phyloP scores from a whole-genome alignment of 2,329 filamentous ascomycete species.

The Colletotrichum somersetense region DNA sequence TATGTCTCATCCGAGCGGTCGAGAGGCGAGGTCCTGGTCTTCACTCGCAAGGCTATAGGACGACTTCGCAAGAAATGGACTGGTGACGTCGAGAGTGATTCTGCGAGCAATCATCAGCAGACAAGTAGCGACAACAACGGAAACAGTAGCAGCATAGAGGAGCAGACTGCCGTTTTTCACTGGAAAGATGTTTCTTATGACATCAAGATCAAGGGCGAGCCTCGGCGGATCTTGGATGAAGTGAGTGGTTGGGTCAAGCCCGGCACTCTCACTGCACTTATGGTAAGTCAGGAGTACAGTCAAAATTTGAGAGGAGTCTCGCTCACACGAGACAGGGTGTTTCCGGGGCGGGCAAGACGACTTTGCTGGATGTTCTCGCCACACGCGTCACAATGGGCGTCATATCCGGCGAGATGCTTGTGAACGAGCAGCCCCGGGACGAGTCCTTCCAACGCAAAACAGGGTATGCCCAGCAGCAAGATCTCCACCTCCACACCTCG shows the following conservation, averaged over 20 bases:
- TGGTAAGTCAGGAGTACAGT: slow-evolving; percentile 60
- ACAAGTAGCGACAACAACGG: slow-evolving; percentile 56
- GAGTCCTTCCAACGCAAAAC: slow-evolving; percentile 76
- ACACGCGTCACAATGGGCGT: slow-evolving; percentile 77
- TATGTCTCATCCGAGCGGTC: slow-evolving; percentile 61
- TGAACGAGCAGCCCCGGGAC: slow-evolving; percentile 73
- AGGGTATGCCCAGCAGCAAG: slow-evolving; percentile 76
- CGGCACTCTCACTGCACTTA: slow-evolving; percentile 74
- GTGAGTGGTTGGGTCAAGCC: slow-evolving; percentile 80
- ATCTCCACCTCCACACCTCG: slow-evolving; percentile 51
- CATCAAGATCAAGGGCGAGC: slow-evolving; percentile 73
- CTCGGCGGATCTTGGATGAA: slow-evolving; percentile 72
- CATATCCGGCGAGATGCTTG: slow-evolving; percentile 74
- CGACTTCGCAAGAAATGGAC: slow-evolving; percentile 66
- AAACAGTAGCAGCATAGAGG: slow-evolving; percentile 42
- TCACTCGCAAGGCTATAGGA: slow-evolving; percentile 58
- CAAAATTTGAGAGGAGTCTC: no score
- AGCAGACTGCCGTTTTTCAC: slow-evolving; percentile 74
- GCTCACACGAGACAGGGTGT: slow-evolving; percentile 29
- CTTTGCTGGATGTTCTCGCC: slow-evolving; percentile 70
- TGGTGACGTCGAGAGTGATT: background rate
- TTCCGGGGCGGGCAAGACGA: slow-evolving; percentile 57
- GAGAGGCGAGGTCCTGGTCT: slow-evolving; percentile 72
- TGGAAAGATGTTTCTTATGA: slow-evolving; percentile 78
- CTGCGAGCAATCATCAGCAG: background rate